A percentile compares a stretch with the other conserved stretches of the same genome.
These are phyloP conservation scores for Chaetomium tenue DNA, from an alignment of 495 filamentous ascomycete species.

Conservation along the genomic window DNA sequence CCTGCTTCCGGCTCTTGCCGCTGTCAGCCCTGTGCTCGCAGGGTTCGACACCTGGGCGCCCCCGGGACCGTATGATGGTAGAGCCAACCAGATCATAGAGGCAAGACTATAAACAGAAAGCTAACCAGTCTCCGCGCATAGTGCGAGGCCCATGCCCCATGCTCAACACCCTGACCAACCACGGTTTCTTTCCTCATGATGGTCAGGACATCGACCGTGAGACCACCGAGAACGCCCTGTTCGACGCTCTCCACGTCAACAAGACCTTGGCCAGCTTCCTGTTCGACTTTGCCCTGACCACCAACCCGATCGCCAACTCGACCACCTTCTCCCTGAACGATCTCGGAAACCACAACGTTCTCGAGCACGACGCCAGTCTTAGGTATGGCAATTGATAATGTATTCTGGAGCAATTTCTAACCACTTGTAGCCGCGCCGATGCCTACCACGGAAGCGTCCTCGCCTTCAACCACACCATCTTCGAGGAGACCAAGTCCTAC, in stretches of 20 bases:
- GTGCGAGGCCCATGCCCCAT: slow-evolving; percentile 42
- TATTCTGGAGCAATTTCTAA: neutral
- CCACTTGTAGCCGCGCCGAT: slow-evolving; percentile 41
- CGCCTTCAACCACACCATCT: slow-evolving; percentile 49
- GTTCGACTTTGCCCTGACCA: slow-evolving; percentile 43
- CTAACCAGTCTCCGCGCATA: neutral
- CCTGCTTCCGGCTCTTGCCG: neutral
- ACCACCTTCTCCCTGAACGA: slow-evolving; percentile 51
- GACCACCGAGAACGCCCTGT: slow-evolving; percentile 39
- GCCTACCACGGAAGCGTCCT: slow-evolving; percentile 44
- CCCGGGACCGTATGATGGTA: slow-evolving; percentile 13
- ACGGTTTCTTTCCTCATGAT: slow-evolving; percentile 38
- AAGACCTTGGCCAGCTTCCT: slow-evolving; percentile 36
- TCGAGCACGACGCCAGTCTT: slow-evolving; percentile 55
- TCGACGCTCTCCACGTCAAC: slow-evolving; percentile 46
- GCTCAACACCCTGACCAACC: slow-evolving; percentile 43
- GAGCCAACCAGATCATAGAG: neutral
- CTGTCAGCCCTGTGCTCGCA: slow-evolving; percentile 3
- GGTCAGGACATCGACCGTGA: slow-evolving; percentile 43
- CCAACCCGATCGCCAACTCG: slow-evolving; percentile 51
- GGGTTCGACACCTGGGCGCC: slow-evolving; percentile 14
- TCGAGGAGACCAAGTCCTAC: slow-evolving; percentile 45
- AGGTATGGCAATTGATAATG: slow-evolving; percentile 35
- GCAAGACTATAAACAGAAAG: neutral
- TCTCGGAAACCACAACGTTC: slow-evolving; percentile 43